phyloP scores from a whole-genome alignment of 75 land plant species.

The Isoetes taiwanensis region DNA sequence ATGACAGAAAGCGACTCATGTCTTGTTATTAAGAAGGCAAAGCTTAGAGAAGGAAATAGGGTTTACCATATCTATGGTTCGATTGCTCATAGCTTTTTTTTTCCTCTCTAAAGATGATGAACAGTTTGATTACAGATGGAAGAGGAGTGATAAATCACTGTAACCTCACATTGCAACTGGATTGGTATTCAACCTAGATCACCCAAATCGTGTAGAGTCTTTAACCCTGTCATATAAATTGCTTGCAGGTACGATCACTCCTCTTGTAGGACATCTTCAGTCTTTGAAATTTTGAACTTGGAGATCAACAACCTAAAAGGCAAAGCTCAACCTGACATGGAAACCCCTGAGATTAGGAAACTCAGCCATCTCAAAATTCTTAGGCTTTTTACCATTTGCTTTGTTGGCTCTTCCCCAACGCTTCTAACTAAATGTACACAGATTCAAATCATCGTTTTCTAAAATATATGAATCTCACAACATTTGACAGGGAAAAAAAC shows the following conservation, averaged over 20 bases:
- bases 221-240: slow-evolving; percentile 15
- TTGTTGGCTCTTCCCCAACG: not conserved
- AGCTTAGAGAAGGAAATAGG: too few relatives aligned
- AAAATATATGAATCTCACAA: not conserved
- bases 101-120: not conserved
- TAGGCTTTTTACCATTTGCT: slow-evolving; percentile 37
- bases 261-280: slow-evolving; percentile 24
- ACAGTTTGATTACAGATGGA: not conserved
- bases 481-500: too few relatives aligned
- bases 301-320: slow-evolving; percentile 41
- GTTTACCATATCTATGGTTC: too few relatives aligned
- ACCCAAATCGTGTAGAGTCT: not conserved
- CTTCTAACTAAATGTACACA: not conserved
- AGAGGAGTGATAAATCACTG: slow-evolving; percentile 1
- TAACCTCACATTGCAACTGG: not conserved
- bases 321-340: slow-evolving; percentile 34
- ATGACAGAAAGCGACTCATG: too few relatives aligned
- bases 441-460: not conserved
- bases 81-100: not conserved
- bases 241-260: slow-evolving; percentile 37
- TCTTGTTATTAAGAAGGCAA: too few relatives aligned
- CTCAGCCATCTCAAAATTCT: slow-evolving; percentile 46
- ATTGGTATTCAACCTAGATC: not conserved
- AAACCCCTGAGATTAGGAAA: slow-evolving; percentile 43
- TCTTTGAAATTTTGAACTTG: slow-evolving; percentile 35